phyloP scores from a whole-genome alignment of 2,329 filamentous ascomycete species.

The Phyllosticta citribraziliensis region DNA sequence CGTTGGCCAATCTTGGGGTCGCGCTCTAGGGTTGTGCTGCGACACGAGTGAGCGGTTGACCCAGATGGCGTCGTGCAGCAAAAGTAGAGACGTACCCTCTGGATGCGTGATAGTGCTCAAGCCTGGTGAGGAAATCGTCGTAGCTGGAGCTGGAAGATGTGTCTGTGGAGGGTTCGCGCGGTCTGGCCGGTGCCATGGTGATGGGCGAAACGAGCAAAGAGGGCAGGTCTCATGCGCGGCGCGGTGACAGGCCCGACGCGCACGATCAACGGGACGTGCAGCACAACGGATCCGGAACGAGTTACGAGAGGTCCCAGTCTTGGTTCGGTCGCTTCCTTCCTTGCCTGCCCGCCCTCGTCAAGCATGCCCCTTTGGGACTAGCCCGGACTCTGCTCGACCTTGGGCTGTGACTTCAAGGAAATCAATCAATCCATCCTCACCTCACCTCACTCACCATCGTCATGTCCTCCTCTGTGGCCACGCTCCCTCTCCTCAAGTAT shows the following conservation, averaged over 20 bases:
- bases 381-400: not conserved
- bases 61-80: slow-evolving; percentile 2
- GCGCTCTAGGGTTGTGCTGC: slow-evolving; percentile 60
- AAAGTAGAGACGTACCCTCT: slow-evolving; percentile 46
- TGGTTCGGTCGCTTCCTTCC: no score
- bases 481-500: slow-evolving; percentile 21
- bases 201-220: not conserved
- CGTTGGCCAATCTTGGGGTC: slow-evolving; percentile 72
- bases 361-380: not conserved
- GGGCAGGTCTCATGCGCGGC: not conserved
- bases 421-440: not conserved
- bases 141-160: slow-evolving; percentile 21
- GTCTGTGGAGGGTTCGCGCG: slow-evolving; percentile 37
- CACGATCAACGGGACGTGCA: slow-evolving; percentile 1
- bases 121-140: slow-evolving; percentile 64
- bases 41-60: slow-evolving; percentile 13
- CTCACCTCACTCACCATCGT: not conserved
- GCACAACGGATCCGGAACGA: not conserved
- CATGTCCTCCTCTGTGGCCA: not conserved
- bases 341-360: not conserved
- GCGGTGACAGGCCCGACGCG: slow-evolving; percentile 4
- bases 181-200: slow-evolving; percentile 36
- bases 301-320: not conserved
- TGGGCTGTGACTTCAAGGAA: not conserved
- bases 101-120: slow-evolving; percentile 65